These are phyloP conservation scores for Sporothrix brasiliensis DNA, from an alignment of 2,329 filamentous ascomycete genomes.

Conservation along the genomic window DNA sequence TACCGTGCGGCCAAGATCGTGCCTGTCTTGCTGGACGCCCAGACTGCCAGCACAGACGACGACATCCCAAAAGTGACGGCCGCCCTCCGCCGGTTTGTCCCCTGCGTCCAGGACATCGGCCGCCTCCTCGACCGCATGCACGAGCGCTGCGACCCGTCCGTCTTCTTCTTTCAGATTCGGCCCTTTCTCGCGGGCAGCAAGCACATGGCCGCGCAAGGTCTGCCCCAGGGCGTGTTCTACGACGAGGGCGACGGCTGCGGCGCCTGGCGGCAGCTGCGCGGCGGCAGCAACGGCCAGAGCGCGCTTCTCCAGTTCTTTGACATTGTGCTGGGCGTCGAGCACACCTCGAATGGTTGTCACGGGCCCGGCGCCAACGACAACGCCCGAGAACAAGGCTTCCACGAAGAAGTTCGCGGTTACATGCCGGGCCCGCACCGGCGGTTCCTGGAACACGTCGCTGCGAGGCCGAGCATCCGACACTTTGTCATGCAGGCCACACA, in stretches of 20 bases:
- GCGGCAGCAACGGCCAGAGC: conserved; percentile 94
- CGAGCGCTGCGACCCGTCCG: conserved; percentile 80
- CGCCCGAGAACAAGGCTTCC: conserved; percentile 59
- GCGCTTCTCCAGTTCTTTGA: conserved; percentile 98
- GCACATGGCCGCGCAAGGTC: conserved; percentile 77
- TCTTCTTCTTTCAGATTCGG: conserved; percentile 87
- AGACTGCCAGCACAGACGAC: conserved; percentile 63
- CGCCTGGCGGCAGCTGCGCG: conserved; percentile 74
- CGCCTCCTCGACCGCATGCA: conserved; percentile 78
- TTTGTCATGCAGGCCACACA: conserved; percentile 50
- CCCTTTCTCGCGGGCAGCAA: conserved; percentile 89
- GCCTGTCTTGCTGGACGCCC: conserved; percentile 74
- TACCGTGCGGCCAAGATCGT: conserved; percentile 75
- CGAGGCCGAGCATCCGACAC: conserved; percentile 63
- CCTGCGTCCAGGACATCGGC: conserved; percentile 69
- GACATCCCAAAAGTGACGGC: conserved; percentile 55
- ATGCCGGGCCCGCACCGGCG: conserved; percentile 92
- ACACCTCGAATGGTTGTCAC: conserved; percentile 53
- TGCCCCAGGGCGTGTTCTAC: conserved; percentile 82
- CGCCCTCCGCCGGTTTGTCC: conserved; percentile 66
- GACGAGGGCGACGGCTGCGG: conserved; percentile 69
- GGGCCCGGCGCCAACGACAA: background rate
- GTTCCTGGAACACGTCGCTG: conserved; percentile 77
- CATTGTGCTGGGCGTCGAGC: conserved; percentile 82
- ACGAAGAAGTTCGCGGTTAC: conserved; percentile 85